These are phyloP conservation scores for Claviceps citrina DNA, from an alignment of 2,329 filamentous ascomycete genomes.

Conservation along the genomic window DNA sequence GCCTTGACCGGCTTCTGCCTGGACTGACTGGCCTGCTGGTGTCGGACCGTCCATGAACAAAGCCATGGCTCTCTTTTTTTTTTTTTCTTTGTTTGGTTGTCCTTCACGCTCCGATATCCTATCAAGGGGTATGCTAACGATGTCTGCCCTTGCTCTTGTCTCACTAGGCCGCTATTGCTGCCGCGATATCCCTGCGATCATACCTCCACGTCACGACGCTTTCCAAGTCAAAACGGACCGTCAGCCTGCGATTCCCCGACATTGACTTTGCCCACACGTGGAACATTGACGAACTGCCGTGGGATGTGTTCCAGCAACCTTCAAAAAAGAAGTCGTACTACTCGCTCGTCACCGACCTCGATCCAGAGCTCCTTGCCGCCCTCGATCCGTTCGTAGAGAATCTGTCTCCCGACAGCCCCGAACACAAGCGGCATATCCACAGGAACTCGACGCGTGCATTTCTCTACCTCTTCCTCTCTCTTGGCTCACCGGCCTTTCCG, in stretches of 20 bases:
- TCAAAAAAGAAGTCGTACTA: conserved; percentile 92
- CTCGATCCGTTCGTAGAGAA: conserved; percentile 62
- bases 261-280: conserved; percentile 81
- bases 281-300: conserved; percentile 85
- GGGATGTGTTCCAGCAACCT: conserved; percentile 63
- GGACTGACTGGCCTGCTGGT: too few species aligned
- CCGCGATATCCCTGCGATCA: conserved; percentile 84
- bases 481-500: conserved; percentile 64
- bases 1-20: too few species aligned
- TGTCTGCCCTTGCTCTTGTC: neutral
- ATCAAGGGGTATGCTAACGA: neutral
- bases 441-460: conserved; percentile 69
- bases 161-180: conserved; percentile 70
- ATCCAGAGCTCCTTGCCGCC: conserved; percentile 64
- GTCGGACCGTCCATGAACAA: too few species aligned
- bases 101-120: too few species aligned
- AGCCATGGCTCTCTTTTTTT: too few species aligned
- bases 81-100: too few species aligned
- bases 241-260: conserved; percentile 81
- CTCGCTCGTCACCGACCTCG: conserved; percentile 69
- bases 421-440: conserved; percentile 69
- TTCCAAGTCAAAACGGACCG: conserved; percentile 78
- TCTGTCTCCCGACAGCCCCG: conserved; percentile 51
- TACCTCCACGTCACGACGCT: conserved; percentile 92
- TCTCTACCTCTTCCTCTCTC: conserved; percentile 80